Evolutionary conservation across 371 early-diverging fungal genomes (phyloP), one percentile per base, ranked within the genome.

Genomic region (Mortierella sp.): DNA sequence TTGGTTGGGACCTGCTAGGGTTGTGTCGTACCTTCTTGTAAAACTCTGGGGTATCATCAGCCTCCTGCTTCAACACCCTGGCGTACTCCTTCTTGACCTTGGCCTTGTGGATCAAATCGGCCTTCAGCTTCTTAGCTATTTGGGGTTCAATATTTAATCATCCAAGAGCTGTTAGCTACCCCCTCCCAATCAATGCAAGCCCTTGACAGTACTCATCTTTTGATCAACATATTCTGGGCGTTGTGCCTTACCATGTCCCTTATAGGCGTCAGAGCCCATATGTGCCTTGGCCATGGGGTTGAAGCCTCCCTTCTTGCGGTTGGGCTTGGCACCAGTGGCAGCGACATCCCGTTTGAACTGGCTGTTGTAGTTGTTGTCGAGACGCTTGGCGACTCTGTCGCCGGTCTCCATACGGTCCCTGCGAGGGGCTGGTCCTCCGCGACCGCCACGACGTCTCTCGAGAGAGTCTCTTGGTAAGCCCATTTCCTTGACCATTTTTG

Each of bases 31-130:
- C 80, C 80, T 82, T 77, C 69, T 83, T 78, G 67, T 83, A 83
- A 53, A 83, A 83, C 53, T 83, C 83, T 16, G 83, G 83, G 29
- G 79, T 78, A 64, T 70, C 75, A 2, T 78, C 75, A 34, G 69
- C 78, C 47, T 83, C 83, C 64, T 78, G 71, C 70, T 72, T 78
- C 70, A 83, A 45, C 34, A 81, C 69, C 74, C 89, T 92, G 68
- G 90, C 89, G 64, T 89, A 92, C 45, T 89, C 87, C 66, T 89
- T 88, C 74, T 92, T 92, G 47, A 92, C 90, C 58, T 86, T 85
- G 22, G 91, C 89, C 75, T 92, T 92, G 70, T 92, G 92, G 48
- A 92, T 89, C 44, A 90, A 76, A 11, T 92, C 89, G 6, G 87
- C 79, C 66, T 92, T 92, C 72, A 87, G 75, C 67, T 92, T 90